Evolutionary conservation across 1,284 basidiomycete species (phyloP).

Genomic region (Xanthoconium separans): DNA sequence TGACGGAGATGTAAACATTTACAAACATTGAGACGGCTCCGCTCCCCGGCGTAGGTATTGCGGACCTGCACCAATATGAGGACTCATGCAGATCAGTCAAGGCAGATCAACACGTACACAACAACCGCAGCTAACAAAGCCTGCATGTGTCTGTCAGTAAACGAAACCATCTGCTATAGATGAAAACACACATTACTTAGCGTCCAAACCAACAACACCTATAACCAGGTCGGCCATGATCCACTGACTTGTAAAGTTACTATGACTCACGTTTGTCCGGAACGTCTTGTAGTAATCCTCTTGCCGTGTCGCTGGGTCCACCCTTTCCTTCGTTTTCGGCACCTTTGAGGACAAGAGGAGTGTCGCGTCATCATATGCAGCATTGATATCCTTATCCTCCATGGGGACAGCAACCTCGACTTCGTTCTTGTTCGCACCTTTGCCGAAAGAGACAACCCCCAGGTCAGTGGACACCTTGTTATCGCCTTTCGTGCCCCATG

Average conservation of each 20-base stretch:
- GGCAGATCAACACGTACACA: no score
- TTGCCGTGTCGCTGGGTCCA: constrained; percentile 66
- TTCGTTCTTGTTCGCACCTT: constrained; percentile 47
- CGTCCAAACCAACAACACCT: constrained; percentile 30
- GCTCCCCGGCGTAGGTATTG: no score
- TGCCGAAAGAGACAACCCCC: no score
- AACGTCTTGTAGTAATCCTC: constrained; percentile 89
- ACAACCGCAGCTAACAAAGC: no score
- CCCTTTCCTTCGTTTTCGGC: constrained; percentile 62
- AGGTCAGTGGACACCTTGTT: no score
- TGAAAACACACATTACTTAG: not conserved
- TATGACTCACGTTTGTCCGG: constrained; percentile 68
- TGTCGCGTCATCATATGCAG: constrained; percentile 83
- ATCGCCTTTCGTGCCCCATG: not conserved
- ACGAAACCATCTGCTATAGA: no score
- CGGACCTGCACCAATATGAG: no score
- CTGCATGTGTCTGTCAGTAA: no score
- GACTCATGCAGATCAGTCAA: no score
- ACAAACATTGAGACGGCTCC: no score
- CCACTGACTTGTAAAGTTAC: constrained; percentile 3
- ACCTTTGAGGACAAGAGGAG: constrained; percentile 69
- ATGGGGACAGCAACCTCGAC: constrained; percentile 83
- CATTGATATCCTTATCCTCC: constrained; percentile 84
- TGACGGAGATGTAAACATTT: no score
- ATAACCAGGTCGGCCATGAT: constrained; percentile 3